Conservation (phyloP, 768 basidiomycete genomes). For the Boletus sensibilis region DNA sequence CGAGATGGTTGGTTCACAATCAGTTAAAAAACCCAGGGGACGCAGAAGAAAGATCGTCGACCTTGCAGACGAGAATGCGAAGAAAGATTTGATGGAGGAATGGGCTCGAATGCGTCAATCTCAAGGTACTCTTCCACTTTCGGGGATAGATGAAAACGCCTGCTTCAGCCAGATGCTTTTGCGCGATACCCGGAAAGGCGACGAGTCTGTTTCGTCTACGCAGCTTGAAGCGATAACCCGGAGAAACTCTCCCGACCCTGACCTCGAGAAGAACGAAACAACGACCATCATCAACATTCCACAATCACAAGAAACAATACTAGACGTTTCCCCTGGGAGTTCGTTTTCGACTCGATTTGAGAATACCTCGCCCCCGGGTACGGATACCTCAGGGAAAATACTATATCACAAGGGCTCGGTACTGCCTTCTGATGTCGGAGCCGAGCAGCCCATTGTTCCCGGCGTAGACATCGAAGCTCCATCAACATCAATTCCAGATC, state of each 20-base stretch:
- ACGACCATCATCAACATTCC: not conserved
- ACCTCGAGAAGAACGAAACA: not conserved
- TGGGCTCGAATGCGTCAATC: slow-evolving; percentile 33
- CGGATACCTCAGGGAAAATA: not conserved
- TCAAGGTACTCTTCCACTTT: slow-evolving; percentile 22
- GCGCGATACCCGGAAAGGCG: not conserved
- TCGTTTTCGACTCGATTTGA: not conserved
- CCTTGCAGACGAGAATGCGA: slow-evolving; percentile 22
- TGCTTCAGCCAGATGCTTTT: not conserved
- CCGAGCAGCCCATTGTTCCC: not conserved
- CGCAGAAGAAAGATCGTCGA: slow-evolving; percentile 14
- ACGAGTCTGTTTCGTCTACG: not conserved
- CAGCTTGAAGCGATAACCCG: not conserved
- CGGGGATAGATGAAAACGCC: slow-evolving; percentile 6
- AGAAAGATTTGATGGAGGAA: slow-evolving; percentile 28
- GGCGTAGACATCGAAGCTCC: not conserved
- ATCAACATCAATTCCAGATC: not conserved
- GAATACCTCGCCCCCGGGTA: not conserved
- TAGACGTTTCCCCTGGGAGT: not conserved
- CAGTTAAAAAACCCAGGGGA: slow-evolving; percentile 13
- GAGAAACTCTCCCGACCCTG: not conserved
- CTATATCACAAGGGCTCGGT: not conserved
- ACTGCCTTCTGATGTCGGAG: not conserved
- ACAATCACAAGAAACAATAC: slow-evolving; percentile 1
- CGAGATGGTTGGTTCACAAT: not conserved